Base-by-base conservation (phyloP, 805 yeast genomes). In the Suhomyces faveliae region DNA sequence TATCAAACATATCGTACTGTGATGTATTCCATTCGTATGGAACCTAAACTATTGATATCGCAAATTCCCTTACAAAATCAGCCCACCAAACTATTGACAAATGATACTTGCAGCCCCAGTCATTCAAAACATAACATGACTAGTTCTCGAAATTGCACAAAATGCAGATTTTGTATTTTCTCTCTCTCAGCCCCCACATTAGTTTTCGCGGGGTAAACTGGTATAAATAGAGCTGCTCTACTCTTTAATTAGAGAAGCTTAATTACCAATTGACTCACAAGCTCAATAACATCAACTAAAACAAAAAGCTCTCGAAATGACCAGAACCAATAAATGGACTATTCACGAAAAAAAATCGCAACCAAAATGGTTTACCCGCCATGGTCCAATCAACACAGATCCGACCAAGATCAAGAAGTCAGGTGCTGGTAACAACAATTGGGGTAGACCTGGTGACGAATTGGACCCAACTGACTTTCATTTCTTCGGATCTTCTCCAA, bases 361-460 rank as follows among this genome's bases (percentile, higher is more conserved):
- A 49, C 80, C 89, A 46, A 83, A 80, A 62, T 89, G 80, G 80
- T 90, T 89, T 66, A 85, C 91, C 48, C 91, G 85, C 63, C 79
- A 80, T 58, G 96, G 96, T 15, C 77, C 78, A 60, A 66, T 66
- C 51, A 83, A 85, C 57, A 77, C 81, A 46, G 81, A 84, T 52
- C 96, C 96, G 47, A 83, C 81, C 61, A 80, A 81, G 59, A 80
- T 86, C 48, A 89, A 89, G 79, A 89, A 87, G 64, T 77, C 78
- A 49, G 97, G 97, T 43, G 85, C 85, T 27, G 97, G 97, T 41
- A 83, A 81, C 58, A 85, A 84, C 55, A 89, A 89, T 61, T 89
- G 96, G 96, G 97, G 97, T 39, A 71, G 74, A 50, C 77, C 82
- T 7, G 92, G 90, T 24, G 96, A 87, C 57, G 96, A 89, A 58